Evolutionary conservation across 2,329 filamentous ascomycete genomes (phyloP), one percentile per base, ranked within the genome.

Genomic region (Venturiaceae sp.): DNA sequence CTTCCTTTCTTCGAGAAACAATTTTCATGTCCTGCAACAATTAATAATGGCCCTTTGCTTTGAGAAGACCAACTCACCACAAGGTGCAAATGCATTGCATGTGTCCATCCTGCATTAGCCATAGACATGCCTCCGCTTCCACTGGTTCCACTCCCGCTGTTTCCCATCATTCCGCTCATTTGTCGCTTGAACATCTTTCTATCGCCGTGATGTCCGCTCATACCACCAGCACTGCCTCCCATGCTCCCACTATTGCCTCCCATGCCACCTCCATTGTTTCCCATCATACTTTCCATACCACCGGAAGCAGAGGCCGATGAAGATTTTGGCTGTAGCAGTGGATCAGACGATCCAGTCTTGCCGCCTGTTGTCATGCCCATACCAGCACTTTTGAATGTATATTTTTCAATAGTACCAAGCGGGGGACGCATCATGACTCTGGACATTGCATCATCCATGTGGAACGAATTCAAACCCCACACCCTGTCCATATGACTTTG

Each of bases 391-490:
- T 14, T 57, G 55, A 57, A 57, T 28, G 37, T 57, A 13, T 33
- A 50, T 23, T 36, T 46, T 9, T 57, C 55, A 13, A 57, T 30
- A 3, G 55, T 57, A 19, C 55, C 55, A 30, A 52, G 41, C 8
- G 39, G 39, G 9, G 55, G 55, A 14, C 55, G 37, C 39, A 57
- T 46, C 55, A 57, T 46, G 11, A 57, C 9, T 28, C 55, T 46
- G 14, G 32, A 37, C 55, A 57, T 57, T n/a, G 55, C 32, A 57
- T 57, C 55, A 30, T 57, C 55, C 37, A 32, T 46, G 14, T 57
- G 55, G 55, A 47, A 34, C 14, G 26, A 30, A 19, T 57, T 57
- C 23, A 57, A 50, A 16, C 55, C 55, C 55, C 55, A 52, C 39
- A 52, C 23, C 26, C 3, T 36, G 33, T 57, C 55, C 37, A 47